These are phyloP conservation scores for Tritrichomonas foetus DNA, from an alignment of 208 protist genomes.

Conservation along the genomic window DNA sequence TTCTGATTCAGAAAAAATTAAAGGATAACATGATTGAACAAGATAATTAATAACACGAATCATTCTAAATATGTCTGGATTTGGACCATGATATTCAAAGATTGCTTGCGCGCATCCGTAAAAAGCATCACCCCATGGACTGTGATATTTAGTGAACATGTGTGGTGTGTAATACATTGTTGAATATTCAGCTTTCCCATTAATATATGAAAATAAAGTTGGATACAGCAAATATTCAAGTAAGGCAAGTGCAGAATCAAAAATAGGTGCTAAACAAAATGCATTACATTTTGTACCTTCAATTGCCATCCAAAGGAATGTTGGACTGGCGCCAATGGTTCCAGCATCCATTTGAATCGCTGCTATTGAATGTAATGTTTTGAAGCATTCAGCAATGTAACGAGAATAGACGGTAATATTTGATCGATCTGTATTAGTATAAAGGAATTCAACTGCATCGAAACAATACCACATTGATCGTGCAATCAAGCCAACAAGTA, in stretches of 20 bases:
- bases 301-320: background rate
- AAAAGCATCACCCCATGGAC: background rate
- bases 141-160: conserved; percentile 11
- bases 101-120: background rate
- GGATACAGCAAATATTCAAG: background rate
- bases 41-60: background rate
- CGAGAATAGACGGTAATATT: background rate
- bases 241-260: background rate
- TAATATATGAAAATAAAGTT: background rate
- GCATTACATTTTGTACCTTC: background rate
- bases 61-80: background rate
- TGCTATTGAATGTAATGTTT: background rate
- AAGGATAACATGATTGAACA: background rate
- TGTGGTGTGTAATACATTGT: background rate
- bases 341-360: too few species aligned
- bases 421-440: background rate
- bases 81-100: background rate
- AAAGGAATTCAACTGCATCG: background rate
- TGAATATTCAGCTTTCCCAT: background rate
- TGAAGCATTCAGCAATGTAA: background rate
- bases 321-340: background rate
- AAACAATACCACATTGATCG: background rate
- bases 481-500: background rate
- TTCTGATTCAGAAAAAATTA: background rate
- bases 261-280: background rate